Base-by-base conservation (phyloP, 2,329 filamentous ascomycete genomes). In the Xylariaceae sp. region DNA sequence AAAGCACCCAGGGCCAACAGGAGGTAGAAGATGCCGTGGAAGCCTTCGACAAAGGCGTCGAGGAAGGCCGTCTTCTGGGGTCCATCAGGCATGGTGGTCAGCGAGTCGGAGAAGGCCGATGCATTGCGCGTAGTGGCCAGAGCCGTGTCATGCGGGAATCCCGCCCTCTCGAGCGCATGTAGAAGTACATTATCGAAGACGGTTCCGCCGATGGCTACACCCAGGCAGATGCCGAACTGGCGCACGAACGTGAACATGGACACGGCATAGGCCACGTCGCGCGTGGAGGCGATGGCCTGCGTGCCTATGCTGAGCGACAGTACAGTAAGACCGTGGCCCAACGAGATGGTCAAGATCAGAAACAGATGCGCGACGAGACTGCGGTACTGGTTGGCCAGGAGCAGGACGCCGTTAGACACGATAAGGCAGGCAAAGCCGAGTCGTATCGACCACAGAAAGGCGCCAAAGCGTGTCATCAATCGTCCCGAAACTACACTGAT, bases 181-280 rank as follows among this genome's bases (percentile, higher is more conserved):
- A 60, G 19, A 12, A 58, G 40, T 23, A 56, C 43, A 42, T 62
- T 62, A 32, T 53, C 19, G 18, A 62, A 59, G 7, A 55, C 49
- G 3, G 56, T 50, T 2, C 40, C 47, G 2, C 51, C 50, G 5
- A 62, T 55, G 2, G 53, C 54, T 5, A 62, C 59, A 10, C 58
- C 58, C 1, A 61, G 32, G 19, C 48, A 52, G 6, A 50, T 44
- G n/a, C 58, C 58, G 12, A 61, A 54, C 12, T 45, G 42, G 16
- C 58, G 51, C n/a, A 61, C 20, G 20, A 61, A 61, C 4, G 21
- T 50, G 23, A 44, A 57, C 58, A 61, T 57, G 19, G 58, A 44
- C 20, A 53, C 37, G 10, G 58, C 51, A 21, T 47, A 45, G 12
- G 51, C 44, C 7, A 53, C 23, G 18, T 56, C 41, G 7, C 40